phyloP scores from a whole-genome alignment of 345 rosid genomes.

The Camelina sativa region DNA sequence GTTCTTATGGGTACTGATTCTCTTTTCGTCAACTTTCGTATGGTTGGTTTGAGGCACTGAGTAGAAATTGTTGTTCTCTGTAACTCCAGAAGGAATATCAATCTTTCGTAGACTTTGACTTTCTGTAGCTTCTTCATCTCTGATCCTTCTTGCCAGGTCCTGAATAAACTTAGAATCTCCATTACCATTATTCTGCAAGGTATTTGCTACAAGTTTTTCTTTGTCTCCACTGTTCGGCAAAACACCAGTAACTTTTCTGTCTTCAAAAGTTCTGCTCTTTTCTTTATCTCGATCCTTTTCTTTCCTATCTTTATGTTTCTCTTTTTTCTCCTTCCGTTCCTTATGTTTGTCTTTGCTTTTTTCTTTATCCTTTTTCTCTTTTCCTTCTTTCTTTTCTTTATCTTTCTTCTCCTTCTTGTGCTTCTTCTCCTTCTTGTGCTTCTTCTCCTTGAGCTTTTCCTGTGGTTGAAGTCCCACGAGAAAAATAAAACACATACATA shows the following conservation, averaged over 20 bases:
- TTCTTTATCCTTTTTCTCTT: constrained; percentile 62
- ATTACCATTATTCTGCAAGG: constrained; percentile 42
- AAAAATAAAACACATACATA: constrained; percentile 19
- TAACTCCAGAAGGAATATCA: constrained; percentile 38
- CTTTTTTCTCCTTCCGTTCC: constrained; percentile 56
- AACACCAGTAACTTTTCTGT: constrained; percentile 41
- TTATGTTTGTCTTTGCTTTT: constrained; percentile 57
- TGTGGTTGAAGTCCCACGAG: constrained; percentile 33
- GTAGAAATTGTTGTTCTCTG: constrained; percentile 30
- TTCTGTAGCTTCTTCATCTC: constrained; percentile 55
- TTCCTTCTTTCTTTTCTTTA: constrained; percentile 56
- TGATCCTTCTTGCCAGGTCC: constrained; percentile 62
- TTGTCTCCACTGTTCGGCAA: constrained; percentile 40
- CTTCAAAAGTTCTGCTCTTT: constrained; percentile 45
- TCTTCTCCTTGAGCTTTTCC: constrained; percentile 65
- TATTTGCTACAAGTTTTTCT: constrained; percentile 40
- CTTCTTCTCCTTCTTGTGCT: constrained; percentile 60
- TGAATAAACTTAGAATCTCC: constrained; percentile 52
- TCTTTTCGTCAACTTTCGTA: constrained; percentile 45
- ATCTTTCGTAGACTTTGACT: constrained; percentile 42
- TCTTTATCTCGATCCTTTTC: constrained; percentile 53
- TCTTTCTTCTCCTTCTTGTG: constrained; percentile 58
- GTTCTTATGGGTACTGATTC: constrained; percentile 42
- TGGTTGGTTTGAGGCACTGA: constrained; percentile 39
- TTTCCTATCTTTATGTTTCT: constrained; percentile 55